Evolutionary conservation across 2,329 filamentous ascomycete species (phyloP), one percentile per base, ranked within the genome.

Genomic region (Cladophialophora psammophila): DNA sequence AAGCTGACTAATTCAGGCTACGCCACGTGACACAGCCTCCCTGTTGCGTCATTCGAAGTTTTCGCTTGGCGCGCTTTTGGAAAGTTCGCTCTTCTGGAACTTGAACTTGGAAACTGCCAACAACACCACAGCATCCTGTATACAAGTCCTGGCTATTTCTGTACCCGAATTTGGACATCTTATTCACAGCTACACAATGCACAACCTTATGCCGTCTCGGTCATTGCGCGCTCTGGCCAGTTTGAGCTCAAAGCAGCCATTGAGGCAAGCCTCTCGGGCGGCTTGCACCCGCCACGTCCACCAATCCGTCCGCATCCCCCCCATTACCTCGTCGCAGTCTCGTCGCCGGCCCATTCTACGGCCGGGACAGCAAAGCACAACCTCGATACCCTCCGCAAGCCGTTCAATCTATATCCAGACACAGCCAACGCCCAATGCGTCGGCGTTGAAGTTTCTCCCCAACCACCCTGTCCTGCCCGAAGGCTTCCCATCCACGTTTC

Each of bases 361-460:
- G 40, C 78, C 80, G 32, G 71, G 75, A 53, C 80, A 82, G 67
- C 82, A 81, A 56, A 56, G 48, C 12, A 48, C 76, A 26, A 68
- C 73, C 6, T 74, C 77, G 7, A 75, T 74, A 42, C 75, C 77
- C 50, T 74, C 79, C 18, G 77, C 80, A 52, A 80, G 78, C 67
- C 90, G 94, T 71, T 93, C 89, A 31, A 96, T 99, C 79, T 99
- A 98, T 83, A 99, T 99, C 76, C 95, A 99, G 81, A 98, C 94
- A 5, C 94, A 98, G 77, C 87, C 86, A 72, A 99, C 95, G 1
- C 95, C 95, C 32, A 99, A 99, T 80, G 85, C 89, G n/a, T 93
- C 98, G 82, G 86, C 93, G 38, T 86, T 98, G 75, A 99, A 99
- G 82, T 99, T 99, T 81, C 87, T 96, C 45, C 95, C 95, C 1